Percentiles rank a stretch among this genome's conserved stretches.
Evolutionary conservation across 176 grass and related monocot species (phyloP).

Genomic region (Phoenix dactylifera): DNA sequence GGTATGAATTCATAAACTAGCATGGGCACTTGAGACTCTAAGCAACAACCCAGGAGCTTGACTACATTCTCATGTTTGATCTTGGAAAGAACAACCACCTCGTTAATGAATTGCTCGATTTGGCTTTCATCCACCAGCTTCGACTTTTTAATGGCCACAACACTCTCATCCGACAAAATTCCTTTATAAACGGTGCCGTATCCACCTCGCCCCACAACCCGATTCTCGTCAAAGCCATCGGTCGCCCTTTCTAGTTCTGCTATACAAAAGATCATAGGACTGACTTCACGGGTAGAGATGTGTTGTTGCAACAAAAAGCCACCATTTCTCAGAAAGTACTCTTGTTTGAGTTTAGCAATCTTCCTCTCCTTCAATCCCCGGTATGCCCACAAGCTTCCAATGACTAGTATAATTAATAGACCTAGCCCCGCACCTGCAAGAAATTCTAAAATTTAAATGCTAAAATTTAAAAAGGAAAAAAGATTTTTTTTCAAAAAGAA

Average conservation of each 20-base stretch:
- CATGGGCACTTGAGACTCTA: constrained; percentile 48
- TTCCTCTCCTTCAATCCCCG: constrained; percentile 34
- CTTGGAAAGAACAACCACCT: constrained; percentile 47
- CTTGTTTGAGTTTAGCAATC: constrained; percentile 19
- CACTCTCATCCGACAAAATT: constrained; percentile 21
- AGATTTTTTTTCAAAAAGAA: too few species aligned
- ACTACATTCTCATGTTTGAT: constrained; percentile 46
- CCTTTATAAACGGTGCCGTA: constrained; percentile 55
- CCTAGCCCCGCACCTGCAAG: constrained; percentile 26
- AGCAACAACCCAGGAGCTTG: constrained; percentile 51
- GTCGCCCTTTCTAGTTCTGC: constrained; percentile 46
- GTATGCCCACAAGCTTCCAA: constrained; percentile 26
- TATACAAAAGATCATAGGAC: constrained; percentile 35
- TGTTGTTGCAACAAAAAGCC: constrained; percentile 35
- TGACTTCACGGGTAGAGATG: constrained; percentile 19
- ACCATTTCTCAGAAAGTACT: constrained; percentile 46
- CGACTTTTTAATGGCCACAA: constrained; percentile 52
- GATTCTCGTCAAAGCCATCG: constrained; percentile 26
- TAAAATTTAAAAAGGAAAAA: too few species aligned
- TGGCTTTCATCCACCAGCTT: constrained; percentile 39
- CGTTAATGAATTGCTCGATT: constrained; percentile 55
- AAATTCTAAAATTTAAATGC: too few species aligned
- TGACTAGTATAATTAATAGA: constrained; percentile 26
- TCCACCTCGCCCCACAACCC: constrained; percentile 44
- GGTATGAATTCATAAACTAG: constrained; percentile 62